Percentiles rank a stretch among this genome's conserved stretches.
Conservation (phyloP, 768 basidiomycete genomes). For the Cystofilobasidium bisporidii region DNA sequence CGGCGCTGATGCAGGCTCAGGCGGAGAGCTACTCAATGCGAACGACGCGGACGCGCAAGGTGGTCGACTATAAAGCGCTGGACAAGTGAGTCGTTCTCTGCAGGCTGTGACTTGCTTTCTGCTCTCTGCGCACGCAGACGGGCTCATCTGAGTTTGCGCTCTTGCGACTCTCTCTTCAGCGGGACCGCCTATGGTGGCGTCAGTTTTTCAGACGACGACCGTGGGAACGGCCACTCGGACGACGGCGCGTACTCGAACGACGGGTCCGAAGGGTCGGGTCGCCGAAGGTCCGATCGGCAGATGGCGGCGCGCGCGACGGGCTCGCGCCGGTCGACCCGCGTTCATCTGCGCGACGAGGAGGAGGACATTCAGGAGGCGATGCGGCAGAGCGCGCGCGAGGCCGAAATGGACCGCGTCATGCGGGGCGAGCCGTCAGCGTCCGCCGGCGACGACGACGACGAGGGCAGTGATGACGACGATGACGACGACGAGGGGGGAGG, state of each 20-base stretch:
- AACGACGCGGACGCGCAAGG: constrained; percentile 48
- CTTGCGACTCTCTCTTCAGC: no score
- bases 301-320: background rate
- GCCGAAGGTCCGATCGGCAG: background rate
- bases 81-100: background rate
- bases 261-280: background rate
- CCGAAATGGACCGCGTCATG: background rate
- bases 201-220: background rate
- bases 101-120: no score
- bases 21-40: constrained; percentile 70
- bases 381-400: background rate
- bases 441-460: background rate
- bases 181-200: background rate
- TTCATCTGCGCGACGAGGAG: constrained; percentile 1
- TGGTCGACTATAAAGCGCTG: constrained; percentile 5
- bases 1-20: constrained; percentile 53
- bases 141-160: no score
- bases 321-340: background rate
- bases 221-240: background rate
- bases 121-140: no score
- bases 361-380: background rate
- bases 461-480: background rate
- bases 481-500: background rate
- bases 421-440: background rate
- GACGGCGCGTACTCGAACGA: constrained; percentile 1